A percentile compares a stretch with the other conserved stretches of the same genome.
phyloP scores from a whole-genome alignment of 1,139 yeast genomes.

The Nakaseomyces glabratus region DNA sequence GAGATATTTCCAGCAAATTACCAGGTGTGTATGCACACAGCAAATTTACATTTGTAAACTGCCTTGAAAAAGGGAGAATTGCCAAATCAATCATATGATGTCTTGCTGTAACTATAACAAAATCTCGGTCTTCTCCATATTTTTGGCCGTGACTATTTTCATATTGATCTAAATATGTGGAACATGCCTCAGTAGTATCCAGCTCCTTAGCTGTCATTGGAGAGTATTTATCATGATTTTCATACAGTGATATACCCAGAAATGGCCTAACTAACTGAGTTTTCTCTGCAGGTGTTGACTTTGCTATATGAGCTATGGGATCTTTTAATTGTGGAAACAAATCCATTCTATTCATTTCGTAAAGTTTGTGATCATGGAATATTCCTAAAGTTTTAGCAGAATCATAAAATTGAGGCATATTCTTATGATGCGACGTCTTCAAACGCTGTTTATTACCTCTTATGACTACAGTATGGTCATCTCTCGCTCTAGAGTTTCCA shows the following conservation, averaged over 20 bases:
- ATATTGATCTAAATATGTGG: constrained; percentile 16
- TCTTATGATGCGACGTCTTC: too few species aligned
- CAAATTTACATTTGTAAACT: constrained; percentile 8
- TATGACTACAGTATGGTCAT: too few species aligned
- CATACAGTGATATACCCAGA: constrained; percentile 20
- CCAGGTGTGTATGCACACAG: constrained; percentile 9
- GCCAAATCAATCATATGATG: constrained; percentile 26
- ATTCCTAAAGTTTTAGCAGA: constrained; percentile 11
- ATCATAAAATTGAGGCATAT: constrained; percentile 2
- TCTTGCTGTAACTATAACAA: constrained; percentile 24
- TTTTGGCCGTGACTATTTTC: constrained; percentile 6
- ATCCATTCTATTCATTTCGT: neutral
- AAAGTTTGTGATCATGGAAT: constrained; percentile 7
- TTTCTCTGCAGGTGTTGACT: constrained; percentile 6
- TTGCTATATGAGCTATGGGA: constrained; percentile 11
- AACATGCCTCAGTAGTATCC: constrained; percentile 20
- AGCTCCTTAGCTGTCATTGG: constrained; percentile 18
- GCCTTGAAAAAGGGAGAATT: constrained; percentile 20
- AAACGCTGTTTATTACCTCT: too few species aligned
- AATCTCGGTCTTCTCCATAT: constrained; percentile 11
- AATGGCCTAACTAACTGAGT: constrained; percentile 11
- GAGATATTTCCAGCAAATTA: constrained; percentile 17
- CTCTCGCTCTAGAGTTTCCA: too few species aligned
- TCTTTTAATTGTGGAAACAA: constrained; percentile 10
- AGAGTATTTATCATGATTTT: constrained; percentile 15